These are phyloP conservation scores for Violaceomyces palustris DNA, from an alignment of 1,284 basidiomycete species.

Conservation along the genomic window DNA sequence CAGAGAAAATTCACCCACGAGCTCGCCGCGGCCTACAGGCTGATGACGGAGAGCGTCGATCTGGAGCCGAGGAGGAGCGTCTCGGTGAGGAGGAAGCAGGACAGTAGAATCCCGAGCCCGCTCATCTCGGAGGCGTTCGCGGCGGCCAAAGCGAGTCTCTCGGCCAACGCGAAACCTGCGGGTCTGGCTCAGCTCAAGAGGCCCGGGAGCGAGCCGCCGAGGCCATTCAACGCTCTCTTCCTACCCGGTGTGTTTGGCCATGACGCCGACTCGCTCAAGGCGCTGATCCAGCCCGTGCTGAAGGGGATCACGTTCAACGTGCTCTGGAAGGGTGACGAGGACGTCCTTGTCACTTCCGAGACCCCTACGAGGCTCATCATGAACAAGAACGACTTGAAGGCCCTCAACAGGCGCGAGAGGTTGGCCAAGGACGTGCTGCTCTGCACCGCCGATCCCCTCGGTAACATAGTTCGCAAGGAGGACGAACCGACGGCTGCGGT, in stretches of 20 bases:
- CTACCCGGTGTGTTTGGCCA: slow-evolving; percentile 40
- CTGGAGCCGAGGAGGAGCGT: slow-evolving; percentile 38
- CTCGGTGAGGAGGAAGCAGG: slow-evolving; percentile 38
- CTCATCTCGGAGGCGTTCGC: slow-evolving; percentile 37
- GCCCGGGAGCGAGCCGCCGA: slow-evolving; percentile 9
- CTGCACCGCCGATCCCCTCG: slow-evolving; percentile 17
- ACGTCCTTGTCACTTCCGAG: slow-evolving; percentile 40
- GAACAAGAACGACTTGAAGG: slow-evolving; percentile 30
- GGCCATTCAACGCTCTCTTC: slow-evolving; percentile 39
- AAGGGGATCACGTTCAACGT: slow-evolving; percentile 19
- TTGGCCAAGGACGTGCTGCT: slow-evolving; percentile 24
- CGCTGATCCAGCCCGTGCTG: slow-evolving; percentile 20
- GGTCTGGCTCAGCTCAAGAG: slow-evolving; percentile 34
- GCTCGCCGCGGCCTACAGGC: slow-evolving; percentile 35
- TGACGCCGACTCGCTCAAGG: slow-evolving; percentile 28
- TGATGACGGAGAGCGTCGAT: slow-evolving; percentile 41
- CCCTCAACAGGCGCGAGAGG: slow-evolving; percentile 15
- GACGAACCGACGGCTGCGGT: too few species aligned
- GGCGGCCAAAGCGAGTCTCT: slow-evolving; percentile 11
- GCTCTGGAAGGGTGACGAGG: slow-evolving; percentile 39
- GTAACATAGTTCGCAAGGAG: slow-evolving; percentile 15
- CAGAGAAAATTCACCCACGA: slow-evolving; percentile 44
- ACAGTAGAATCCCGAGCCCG: slow-evolving; percentile 36
- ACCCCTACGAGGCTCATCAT: slow-evolving; percentile 22
- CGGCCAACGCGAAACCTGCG: slow-evolving; percentile 12